Conservation (phyloP, 352 stramenopile genomes). For the Phytophthora pisi region DNA sequence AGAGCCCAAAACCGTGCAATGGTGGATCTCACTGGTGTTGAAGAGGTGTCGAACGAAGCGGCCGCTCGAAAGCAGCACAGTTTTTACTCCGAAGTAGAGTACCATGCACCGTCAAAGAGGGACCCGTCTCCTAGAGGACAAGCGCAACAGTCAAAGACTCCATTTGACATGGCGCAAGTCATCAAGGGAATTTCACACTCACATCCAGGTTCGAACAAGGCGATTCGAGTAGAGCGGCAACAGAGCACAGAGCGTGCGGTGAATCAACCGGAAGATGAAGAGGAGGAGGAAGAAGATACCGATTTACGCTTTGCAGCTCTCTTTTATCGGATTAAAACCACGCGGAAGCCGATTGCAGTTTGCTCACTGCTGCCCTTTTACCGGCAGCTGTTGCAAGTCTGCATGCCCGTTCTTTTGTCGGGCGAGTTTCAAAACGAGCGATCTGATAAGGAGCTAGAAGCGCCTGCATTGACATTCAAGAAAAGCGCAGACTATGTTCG, state of each 20-base stretch:
- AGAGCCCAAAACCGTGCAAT: slow-evolving; percentile 47
- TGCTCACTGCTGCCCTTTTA: slow-evolving; percentile 87
- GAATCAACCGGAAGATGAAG: slow-evolving; percentile 40
- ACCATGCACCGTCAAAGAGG: slow-evolving; percentile 29
- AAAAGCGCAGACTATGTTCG: slow-evolving; percentile 78
- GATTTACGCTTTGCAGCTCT: slow-evolving; percentile 62
- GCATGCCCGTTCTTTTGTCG: slow-evolving; percentile 75
- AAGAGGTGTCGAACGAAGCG: slow-evolving; percentile 50
- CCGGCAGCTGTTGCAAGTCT: slow-evolving; percentile 75
- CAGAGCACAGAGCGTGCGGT: slow-evolving; percentile 8
- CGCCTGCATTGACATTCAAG: slow-evolving; percentile 65
- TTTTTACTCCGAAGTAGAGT: slow-evolving; percentile 79
- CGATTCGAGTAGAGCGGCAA: slow-evolving; percentile 14
- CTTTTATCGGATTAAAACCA: slow-evolving; percentile 86
- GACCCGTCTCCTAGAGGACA: slow-evolving; percentile 23
- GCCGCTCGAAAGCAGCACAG: slow-evolving; percentile 68
- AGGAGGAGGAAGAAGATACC: slow-evolving; percentile 58
- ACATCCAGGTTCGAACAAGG: slow-evolving; percentile 41
- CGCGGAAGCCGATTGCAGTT: slow-evolving; percentile 69
- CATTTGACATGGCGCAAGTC: slow-evolving; percentile 73
- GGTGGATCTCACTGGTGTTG: slow-evolving; percentile 55
- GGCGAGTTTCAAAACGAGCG: slow-evolving; percentile 65
- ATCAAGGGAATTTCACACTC: slow-evolving; percentile 66
- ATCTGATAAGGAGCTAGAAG: slow-evolving; percentile 55
- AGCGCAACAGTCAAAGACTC: slow-evolving; percentile 38